These are phyloP conservation scores for Curvularia lunata DNA, from an alignment of 2,329 filamentous ascomycete species.

Conservation along the genomic window DNA sequence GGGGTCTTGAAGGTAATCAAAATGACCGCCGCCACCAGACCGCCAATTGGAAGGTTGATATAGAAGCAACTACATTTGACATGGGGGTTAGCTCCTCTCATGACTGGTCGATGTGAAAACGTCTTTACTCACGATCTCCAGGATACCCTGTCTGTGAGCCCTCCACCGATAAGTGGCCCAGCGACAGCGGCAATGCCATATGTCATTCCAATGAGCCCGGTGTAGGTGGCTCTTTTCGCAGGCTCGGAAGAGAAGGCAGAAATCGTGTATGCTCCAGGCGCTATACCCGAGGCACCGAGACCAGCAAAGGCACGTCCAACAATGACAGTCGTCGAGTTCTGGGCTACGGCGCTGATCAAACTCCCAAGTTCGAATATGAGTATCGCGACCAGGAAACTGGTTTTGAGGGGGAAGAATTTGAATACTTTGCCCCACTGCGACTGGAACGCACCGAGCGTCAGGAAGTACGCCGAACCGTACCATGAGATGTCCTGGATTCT, in stretches of 20 bases:
- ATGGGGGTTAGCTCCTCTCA: background rate
- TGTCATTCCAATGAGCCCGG: constrained; percentile 46
- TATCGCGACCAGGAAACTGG: constrained; percentile 43
- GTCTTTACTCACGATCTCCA: constrained; percentile 50
- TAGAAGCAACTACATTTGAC: constrained; percentile 37
- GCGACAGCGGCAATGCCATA: constrained; percentile 49
- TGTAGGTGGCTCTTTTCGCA: constrained; percentile 48
- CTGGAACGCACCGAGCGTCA: constrained; percentile 2
- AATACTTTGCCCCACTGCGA: constrained; percentile 33
- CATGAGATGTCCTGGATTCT: constrained; percentile 4
- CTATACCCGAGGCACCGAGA: constrained; percentile 47
- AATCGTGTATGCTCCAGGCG: constrained; percentile 48
- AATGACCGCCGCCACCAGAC: constrained; percentile 46
- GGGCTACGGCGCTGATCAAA: constrained; percentile 56
- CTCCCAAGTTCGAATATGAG: constrained; percentile 63
- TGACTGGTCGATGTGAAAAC: background rate
- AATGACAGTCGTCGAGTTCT: constrained; percentile 47
- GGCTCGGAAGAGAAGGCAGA: constrained; percentile 53
- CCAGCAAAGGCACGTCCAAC: constrained; percentile 51
- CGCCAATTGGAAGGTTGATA: constrained; percentile 57
- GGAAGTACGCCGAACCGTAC: constrained; percentile 25
- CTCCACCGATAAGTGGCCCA: constrained; percentile 53
- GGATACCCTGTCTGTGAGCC: constrained; percentile 45
- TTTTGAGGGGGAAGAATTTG: constrained; percentile 53
- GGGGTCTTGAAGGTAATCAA: constrained; percentile 42